Evolutionary conservation across 352 stramenopile species (phyloP).

Genomic region (Globisporangium irregulare): DNA sequence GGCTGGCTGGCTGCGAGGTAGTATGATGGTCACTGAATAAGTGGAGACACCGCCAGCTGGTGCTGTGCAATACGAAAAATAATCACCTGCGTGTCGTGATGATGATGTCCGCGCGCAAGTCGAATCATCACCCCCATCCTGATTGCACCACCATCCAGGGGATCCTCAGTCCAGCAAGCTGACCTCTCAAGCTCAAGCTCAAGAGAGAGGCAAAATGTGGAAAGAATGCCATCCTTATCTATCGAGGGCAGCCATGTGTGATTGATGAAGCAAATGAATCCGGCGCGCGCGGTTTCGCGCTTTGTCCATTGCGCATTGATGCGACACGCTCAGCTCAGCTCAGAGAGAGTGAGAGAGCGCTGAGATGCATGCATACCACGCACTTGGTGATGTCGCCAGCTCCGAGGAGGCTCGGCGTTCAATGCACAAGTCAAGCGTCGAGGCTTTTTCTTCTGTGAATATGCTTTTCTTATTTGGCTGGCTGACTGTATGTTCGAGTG

Average conservation of each 20-base stretch:
- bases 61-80: not conserved
- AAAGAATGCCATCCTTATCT: not conserved
- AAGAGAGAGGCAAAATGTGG: not conserved
- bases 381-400: not conserved
- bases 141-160: not conserved
- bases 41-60: not conserved
- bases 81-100: not conserved
- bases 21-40: not conserved
- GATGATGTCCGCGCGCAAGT: not conserved
- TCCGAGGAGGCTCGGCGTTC: too few relatives aligned
- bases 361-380: too few relatives aligned
- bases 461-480: not conserved
- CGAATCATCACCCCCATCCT: not conserved
- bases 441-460: conserved; percentile 1
- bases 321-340: not conserved
- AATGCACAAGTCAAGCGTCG: not conserved
- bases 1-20: not conserved
- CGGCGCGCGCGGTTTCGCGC: not conserved
- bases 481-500: not conserved
- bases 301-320: not conserved
- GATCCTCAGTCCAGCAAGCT: not conserved
- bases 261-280: not conserved
- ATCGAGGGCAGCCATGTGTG: not conserved
- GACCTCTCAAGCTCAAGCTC: too few relatives aligned
- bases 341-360: not conserved